phyloP scores from a whole-genome alignment of 768 basidiomycete species.

The Agaricus subrufescens region DNA sequence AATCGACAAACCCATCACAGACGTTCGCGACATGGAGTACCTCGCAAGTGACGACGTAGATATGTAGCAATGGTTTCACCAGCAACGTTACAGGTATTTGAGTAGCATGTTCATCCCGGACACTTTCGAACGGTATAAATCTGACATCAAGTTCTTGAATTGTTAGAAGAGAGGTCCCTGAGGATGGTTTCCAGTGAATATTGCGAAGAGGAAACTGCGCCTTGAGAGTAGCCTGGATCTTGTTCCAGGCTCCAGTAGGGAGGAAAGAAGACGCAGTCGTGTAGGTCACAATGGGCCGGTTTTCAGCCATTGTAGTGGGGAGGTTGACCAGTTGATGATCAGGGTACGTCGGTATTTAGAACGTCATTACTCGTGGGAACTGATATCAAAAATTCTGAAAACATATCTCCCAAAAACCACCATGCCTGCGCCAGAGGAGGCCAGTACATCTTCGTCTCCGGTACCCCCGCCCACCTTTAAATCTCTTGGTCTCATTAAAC shows the following conservation, averaged over 20 bases:
- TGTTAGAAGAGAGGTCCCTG: slow-evolving; percentile 69
- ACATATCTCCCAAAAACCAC: slow-evolving; percentile 1
- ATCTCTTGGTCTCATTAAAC: slow-evolving; percentile 83
- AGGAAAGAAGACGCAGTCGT: slow-evolving; percentile 59
- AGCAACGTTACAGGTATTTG: slow-evolving; percentile 75
- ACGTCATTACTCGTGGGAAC: slow-evolving; percentile 11
- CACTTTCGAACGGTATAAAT: slow-evolving; percentile 60
- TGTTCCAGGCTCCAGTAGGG: slow-evolving; percentile 69
- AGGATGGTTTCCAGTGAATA: slow-evolving; percentile 86
- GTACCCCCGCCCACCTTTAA: slow-evolving; percentile 56
- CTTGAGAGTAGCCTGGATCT: slow-evolving; percentile 58
- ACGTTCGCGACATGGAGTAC: slow-evolving; percentile 32
- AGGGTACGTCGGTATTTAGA: background rate
- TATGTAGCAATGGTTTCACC: slow-evolving; percentile 82
- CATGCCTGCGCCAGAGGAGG: slow-evolving; percentile 67
- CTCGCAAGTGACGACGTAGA: slow-evolving; percentile 87
- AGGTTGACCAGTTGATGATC: background rate
- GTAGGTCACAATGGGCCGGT: slow-evolving; percentile 65
- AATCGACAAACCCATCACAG: slow-evolving; percentile 10
- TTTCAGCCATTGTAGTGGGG: slow-evolving; percentile 20
- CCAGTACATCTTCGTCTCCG: slow-evolving; percentile 32
- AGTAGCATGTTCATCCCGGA: slow-evolving; percentile 70
- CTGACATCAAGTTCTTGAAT: slow-evolving; percentile 86
- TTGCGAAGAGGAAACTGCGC: slow-evolving; percentile 81
- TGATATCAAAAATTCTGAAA: slow-evolving; percentile 13